phyloP scores from a whole-genome alignment of 768 basidiomycete genomes.

The Hebeloma cylindrosporum region DNA sequence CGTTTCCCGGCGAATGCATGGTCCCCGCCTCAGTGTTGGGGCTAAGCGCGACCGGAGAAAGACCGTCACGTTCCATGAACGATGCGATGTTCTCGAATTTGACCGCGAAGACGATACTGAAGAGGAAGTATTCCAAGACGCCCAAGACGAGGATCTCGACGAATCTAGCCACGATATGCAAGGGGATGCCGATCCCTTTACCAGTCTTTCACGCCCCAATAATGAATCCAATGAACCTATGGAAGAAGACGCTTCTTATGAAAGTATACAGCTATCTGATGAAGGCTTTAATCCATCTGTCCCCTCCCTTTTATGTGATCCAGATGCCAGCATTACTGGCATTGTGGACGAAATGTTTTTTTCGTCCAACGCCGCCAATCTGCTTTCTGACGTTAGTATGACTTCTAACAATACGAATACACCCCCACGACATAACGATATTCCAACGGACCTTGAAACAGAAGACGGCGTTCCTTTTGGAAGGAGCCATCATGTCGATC shows the following conservation, averaged over 20 bases:
- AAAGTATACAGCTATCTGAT: constrained; percentile 45
- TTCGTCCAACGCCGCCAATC: constrained; percentile 32
- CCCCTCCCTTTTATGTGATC: constrained; percentile 39
- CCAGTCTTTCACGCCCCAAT: constrained; percentile 20
- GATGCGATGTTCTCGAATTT: constrained; percentile 82
- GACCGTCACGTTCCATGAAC: constrained; percentile 77
- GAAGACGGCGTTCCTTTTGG: constrained; percentile 67
- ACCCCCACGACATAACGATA: constrained; percentile 42
- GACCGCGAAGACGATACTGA: constrained; percentile 49
- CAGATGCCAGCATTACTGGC: constrained; percentile 65
- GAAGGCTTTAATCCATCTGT: constrained; percentile 32
- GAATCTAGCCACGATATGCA: constrained; percentile 9
- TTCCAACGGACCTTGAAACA: constrained; percentile 58
- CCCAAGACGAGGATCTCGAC: constrained; percentile 31
- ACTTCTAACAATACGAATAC: constrained; percentile 35
- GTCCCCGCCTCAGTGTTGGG: constrained; percentile 62
- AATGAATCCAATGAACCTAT: constrained; percentile 17
- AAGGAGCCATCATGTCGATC: constrained; percentile 59
- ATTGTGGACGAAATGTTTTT: constrained; percentile 71
- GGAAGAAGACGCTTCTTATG: constrained; percentile 42
- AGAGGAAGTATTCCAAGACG: constrained; percentile 25
- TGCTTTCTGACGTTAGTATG: constrained; percentile 21
- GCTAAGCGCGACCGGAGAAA: constrained; percentile 60
- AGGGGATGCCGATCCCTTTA: constrained; percentile 45
- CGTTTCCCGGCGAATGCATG: constrained; percentile 71